phyloP scores from a whole-genome alignment of 768 basidiomycete genomes.

The Atractiella rhizophila region DNA sequence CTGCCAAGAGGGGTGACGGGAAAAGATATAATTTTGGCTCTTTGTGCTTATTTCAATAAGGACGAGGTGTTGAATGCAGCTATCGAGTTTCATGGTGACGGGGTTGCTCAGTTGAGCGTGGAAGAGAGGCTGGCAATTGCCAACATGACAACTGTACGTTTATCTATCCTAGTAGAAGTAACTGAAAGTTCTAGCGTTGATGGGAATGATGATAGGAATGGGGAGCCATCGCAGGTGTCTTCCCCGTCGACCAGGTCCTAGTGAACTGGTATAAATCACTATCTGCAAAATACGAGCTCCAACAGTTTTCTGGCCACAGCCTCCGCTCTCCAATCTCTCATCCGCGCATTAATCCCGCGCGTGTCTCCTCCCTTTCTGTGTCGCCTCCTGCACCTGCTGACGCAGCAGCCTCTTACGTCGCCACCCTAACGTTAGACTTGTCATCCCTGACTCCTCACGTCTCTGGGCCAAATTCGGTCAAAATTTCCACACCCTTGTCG shows the following conservation, averaged over 20 bases:
- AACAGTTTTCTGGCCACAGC: conserved; percentile 37
- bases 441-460: conserved; percentile 84
- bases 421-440: conserved; percentile 72
- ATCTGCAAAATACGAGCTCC: conserved; percentile 45
- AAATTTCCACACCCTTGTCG: conserved; percentile 78
- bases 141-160: conserved; percentile 97
- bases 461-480: conserved; percentile 93
- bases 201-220: too few relatives aligned
- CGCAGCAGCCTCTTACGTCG: conserved; percentile 48
- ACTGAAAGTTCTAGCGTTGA: conserved; percentile 89
- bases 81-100: conserved; percentile 83
- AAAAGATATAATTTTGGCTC: conserved; percentile 90
- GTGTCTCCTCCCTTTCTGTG: conserved; percentile 40
- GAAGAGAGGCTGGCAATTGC: conserved; percentile 88
- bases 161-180: background rate
- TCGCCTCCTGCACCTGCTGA: conserved; percentile 39
- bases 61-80: conserved; percentile 94
- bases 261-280: conserved; percentile 61
- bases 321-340: conserved; percentile 31
- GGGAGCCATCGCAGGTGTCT: conserved; percentile 88
- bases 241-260: conserved; percentile 65
- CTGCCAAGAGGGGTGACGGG: conserved; percentile 77
- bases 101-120: conserved; percentile 46
- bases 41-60: conserved; percentile 82
- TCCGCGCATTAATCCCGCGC: conserved; percentile 52